A percentile compares a stretch with the other conserved stretches of the same genome.
These are phyloP conservation scores for Colletotrichum lindemuthianum DNA, from an alignment of 2,329 filamentous ascomycete genomes.

Conservation along the genomic window DNA sequence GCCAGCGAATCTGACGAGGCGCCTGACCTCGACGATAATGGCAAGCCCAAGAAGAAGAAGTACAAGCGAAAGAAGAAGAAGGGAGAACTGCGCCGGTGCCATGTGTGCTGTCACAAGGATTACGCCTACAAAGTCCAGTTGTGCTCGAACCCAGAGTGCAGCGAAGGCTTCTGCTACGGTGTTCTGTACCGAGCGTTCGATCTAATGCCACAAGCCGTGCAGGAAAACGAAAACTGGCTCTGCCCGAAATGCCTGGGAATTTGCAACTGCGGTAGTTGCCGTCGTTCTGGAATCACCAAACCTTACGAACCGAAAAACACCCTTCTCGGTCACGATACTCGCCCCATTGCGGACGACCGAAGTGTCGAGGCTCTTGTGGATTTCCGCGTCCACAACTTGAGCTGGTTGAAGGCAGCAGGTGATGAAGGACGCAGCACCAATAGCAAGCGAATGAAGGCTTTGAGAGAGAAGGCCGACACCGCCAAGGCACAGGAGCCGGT, in stretches of 20 bases:
- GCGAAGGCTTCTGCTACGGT: conserved; percentile 89
- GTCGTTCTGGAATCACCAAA: conserved; percentile 70
- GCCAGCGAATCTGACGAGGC: conserved; percentile 57
- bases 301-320: conserved; percentile 91
- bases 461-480: conserved; percentile 66
- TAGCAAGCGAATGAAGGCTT: conserved; percentile 65
- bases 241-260: conserved; percentile 88
- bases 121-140: conserved; percentile 85
- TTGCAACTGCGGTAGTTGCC: conserved; percentile 87
- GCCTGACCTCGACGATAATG: conserved; percentile 72
- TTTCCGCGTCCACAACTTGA: conserved; percentile 87
- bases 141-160: conserved; percentile 77
- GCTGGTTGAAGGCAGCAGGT: conserved; percentile 75
- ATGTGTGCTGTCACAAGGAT: conserved; percentile 85
- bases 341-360: conserved; percentile 86
- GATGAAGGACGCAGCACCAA: conserved; percentile 67
- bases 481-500: conserved; percentile 63
- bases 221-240: conserved; percentile 85
- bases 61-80: conserved; percentile 63
- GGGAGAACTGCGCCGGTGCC: conserved; percentile 72
- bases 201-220: conserved; percentile 82
- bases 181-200: conserved; percentile 92
- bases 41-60: conserved; percentile 70
- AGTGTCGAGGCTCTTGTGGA: conserved; percentile 92
- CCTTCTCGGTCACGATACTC: conserved; percentile 89